Evolutionary conservation across 768 basidiomycete genomes (phyloP).

Genomic region (Asterophora parasitica): DNA sequence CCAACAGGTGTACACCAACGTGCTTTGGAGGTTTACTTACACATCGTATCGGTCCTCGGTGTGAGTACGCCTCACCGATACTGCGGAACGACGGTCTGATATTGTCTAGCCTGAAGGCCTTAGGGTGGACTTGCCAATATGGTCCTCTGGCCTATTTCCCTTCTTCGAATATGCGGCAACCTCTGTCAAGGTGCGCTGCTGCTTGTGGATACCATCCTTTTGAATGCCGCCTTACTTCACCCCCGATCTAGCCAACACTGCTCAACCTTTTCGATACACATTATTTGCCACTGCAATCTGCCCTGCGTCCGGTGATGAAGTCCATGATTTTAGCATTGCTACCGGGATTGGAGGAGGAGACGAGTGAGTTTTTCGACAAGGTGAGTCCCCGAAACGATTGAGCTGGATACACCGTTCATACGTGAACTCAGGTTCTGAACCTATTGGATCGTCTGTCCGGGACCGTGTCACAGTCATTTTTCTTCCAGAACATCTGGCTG

Average conservation of each 20-base stretch:
- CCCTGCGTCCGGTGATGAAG: slow-evolving; percentile 87
- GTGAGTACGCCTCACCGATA: slow-evolving; percentile 41
- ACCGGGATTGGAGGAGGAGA: slow-evolving; percentile 96
- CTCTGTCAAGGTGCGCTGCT: slow-evolving; percentile 77
- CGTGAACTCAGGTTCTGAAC: slow-evolving; percentile 55
- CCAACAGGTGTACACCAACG: slow-evolving; percentile 97
- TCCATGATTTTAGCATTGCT: slow-evolving; percentile 90
- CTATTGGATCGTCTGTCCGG: slow-evolving; percentile 80
- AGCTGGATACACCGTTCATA: neutral
- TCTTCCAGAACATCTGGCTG: slow-evolving; percentile 94
- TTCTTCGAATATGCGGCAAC: slow-evolving; percentile 99
- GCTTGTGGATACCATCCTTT: neutral
- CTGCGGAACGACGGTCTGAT: slow-evolving; percentile 4
- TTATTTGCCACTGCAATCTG: slow-evolving; percentile 81
- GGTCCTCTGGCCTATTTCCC: slow-evolving; percentile 95
- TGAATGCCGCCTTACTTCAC: neutral
- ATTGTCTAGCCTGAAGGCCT: slow-evolving; percentile 76
- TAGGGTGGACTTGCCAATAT: slow-evolving; percentile 79
- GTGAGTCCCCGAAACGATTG: slow-evolving; percentile 29
- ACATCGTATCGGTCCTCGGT: slow-evolving; percentile 87
- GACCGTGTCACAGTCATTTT: slow-evolving; percentile 82
- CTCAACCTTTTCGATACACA: slow-evolving; percentile 90
- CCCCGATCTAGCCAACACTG: slow-evolving; percentile 62
- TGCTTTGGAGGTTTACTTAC: slow-evolving; percentile 90
- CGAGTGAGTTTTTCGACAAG: slow-evolving; percentile 95